A percentile compares a stretch with the other conserved stretches of the same genome.
These are phyloP conservation scores for Phytophthora melonis DNA, from an alignment of 352 stramenopile genomes.

Conservation along the genomic window DNA sequence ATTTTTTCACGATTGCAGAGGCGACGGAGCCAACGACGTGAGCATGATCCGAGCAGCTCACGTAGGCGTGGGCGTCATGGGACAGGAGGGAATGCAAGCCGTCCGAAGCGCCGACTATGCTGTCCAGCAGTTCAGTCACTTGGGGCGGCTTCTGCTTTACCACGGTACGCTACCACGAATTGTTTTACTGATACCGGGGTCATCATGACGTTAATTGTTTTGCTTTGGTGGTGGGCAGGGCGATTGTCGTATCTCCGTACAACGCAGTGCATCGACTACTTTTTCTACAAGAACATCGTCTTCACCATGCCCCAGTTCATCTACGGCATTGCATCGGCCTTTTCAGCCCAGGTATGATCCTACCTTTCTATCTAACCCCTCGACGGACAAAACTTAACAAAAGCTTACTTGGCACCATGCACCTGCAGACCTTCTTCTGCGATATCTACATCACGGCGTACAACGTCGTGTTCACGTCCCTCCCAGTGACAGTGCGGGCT, in stretches of 20 bases:
- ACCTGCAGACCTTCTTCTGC: conserved; percentile 74
- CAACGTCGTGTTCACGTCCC: conserved; percentile 94
- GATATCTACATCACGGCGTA: conserved; percentile 92
- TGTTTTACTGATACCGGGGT: too few species aligned
- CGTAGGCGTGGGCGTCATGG: conserved; percentile 97
- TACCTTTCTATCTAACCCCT: too few species aligned
- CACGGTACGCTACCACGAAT: conserved; percentile 50
- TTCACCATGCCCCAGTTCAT: conserved; percentile 92
- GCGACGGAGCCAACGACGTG: conserved; percentile 99
- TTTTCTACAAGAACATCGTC: conserved; percentile 99
- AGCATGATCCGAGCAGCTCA: conserved; percentile 99
- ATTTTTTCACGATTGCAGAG: conserved; percentile 59
- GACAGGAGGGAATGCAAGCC: conserved; percentile 95
- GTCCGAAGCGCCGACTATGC: conserved; percentile 85
- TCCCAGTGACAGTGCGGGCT: conserved; percentile 88
- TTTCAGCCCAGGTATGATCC: conserved; percentile 89
- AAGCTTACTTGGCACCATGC: neutral
- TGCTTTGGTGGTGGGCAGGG: conserved; percentile 50
- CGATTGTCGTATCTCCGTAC: conserved; percentile 97
- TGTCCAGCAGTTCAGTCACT: conserved; percentile 85
- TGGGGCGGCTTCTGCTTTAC: conserved; percentile 75
- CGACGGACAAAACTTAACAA: too few species aligned
- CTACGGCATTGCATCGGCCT: conserved; percentile 87
- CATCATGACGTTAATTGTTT: neutral
- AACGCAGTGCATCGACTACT: conserved; percentile 96